These are phyloP conservation scores for Gastrolobium bilobum DNA, from an alignment of 306 rosid genomes.

Conservation along the genomic window DNA sequence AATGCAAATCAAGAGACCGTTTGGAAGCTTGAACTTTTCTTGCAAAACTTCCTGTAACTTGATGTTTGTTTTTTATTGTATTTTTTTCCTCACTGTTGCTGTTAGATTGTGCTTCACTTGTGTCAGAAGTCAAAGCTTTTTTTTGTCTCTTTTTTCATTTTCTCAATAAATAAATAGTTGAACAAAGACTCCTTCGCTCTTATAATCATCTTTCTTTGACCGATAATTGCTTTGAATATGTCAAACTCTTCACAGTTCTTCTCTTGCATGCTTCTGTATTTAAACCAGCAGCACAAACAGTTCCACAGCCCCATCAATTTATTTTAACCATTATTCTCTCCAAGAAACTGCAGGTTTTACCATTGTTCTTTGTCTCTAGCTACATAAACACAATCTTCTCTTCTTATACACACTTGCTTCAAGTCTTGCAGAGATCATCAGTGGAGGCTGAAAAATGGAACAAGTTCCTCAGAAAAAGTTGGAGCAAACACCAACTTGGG, in stretches of 20 bases:
- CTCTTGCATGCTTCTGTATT: background rate
- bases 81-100: no score
- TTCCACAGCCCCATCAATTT: background rate
- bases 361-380: background rate
- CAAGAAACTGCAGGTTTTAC: background rate
- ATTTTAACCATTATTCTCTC: no score
- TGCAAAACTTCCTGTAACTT: no score
- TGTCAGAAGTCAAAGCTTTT: no score
- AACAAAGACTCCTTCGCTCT: background rate
- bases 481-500: constrained; percentile 79
- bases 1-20: no score
- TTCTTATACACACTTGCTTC: background rate
- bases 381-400: background rate
- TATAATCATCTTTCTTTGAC: background rate
- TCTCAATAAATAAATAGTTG: background rate
- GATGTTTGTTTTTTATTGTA: no score
- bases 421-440: background rate
- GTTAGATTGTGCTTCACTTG: no score
- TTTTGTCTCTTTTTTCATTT: no score
- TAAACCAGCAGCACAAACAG: background rate
- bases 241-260: constrained; percentile 17
- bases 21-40: no score
- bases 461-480: constrained; percentile 51
- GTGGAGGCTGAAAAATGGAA: constrained; percentile 4
- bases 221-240: background rate